These are phyloP conservation scores for Chalciporus chontae DNA, from an alignment of 768 basidiomycete species.

Conservation along the genomic window DNA sequence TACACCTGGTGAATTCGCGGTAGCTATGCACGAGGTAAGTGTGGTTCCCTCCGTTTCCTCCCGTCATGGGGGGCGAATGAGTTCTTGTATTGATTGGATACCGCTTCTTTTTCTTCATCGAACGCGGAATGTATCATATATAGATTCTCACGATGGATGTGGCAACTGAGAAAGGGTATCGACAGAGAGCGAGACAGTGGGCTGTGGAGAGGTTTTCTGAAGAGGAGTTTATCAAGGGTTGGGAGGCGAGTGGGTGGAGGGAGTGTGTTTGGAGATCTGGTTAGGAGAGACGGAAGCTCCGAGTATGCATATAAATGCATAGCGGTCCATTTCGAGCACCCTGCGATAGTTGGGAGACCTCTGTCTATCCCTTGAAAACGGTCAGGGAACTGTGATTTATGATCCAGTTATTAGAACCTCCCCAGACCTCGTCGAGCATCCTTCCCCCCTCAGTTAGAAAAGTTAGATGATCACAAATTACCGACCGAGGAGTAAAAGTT, in stretches of 20 bases:
- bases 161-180: slow-evolving; percentile 56
- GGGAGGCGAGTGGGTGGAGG: slow-evolving; percentile 64
- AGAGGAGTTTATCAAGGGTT: slow-evolving; percentile 73
- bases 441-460: too few relatives aligned
- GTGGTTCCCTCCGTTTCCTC: neutral
- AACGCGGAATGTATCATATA: too few relatives aligned
- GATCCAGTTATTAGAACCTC: too few relatives aligned
- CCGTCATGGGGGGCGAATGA: neutral
- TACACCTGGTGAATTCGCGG: slow-evolving; percentile 61
- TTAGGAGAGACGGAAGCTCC: neutral
- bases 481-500: too few relatives aligned
- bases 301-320: too few relatives aligned
- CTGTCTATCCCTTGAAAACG: too few relatives aligned
- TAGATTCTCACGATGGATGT: slow-evolving; percentile 48
- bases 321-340: too few relatives aligned
- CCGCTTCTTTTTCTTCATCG: neutral
- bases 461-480: too few relatives aligned
- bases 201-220: slow-evolving; percentile 75
- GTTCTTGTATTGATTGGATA: slow-evolving; percentile 7
- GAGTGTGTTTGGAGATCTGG: slow-evolving; percentile 19
- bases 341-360: too few relatives aligned
- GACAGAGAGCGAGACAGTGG: slow-evolving; percentile 64
- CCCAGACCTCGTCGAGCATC: too few relatives aligned
- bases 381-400: too few relatives aligned
- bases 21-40: slow-evolving; percentile 53